Percentiles rank a stretch among this genome's conserved stretches.
phyloP scores from a whole-genome alignment of 2,329 filamentous ascomycete species.

The Zopfia rhizophila region DNA sequence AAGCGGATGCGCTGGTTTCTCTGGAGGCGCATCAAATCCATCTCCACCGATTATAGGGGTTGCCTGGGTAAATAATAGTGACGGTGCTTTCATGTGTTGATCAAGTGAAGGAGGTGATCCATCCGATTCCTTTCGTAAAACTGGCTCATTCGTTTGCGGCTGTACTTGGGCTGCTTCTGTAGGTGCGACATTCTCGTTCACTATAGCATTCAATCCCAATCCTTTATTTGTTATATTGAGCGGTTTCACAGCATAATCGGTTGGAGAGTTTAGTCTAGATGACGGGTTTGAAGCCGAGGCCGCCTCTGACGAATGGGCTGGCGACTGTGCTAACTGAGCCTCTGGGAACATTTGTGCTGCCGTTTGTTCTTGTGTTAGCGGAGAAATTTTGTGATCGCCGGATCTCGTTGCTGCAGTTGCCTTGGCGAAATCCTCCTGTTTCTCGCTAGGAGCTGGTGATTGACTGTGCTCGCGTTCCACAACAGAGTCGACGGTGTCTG shows the following conservation, averaged over 20 bases:
- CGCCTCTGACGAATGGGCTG: conserved; percentile 38
- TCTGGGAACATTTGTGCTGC: conserved; percentile 37
- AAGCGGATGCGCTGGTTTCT: conserved; percentile 57
- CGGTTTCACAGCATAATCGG: conserved; percentile 46
- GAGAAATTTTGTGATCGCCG: conserved; percentile 37
- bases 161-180: conserved; percentile 16
- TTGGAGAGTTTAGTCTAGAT: conserved; percentile 39
- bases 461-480: conserved; percentile 50
- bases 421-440: conserved; percentile 38
- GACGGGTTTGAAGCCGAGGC: conserved; percentile 34
- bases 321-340: conserved; percentile 43
- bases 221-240: conserved; percentile 33
- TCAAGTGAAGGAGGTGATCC: conserved; percentile 21
- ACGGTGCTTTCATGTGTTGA: conserved; percentile 39
- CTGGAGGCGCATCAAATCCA: conserved; percentile 48
- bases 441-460: conserved; percentile 49
- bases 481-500: conserved; percentile 45
- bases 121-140: conserved; percentile 17
- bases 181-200: conserved; percentile 29
- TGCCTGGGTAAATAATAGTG: conserved; percentile 51
- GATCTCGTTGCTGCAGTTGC: conserved; percentile 24
- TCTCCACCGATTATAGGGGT: conserved; percentile 50
- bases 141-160: too few relatives aligned
- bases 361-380: conserved; percentile 29
- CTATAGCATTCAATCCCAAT: conserved; percentile 30